phyloP scores from a whole-genome alignment of 2,329 filamentous ascomycete species.

The Colletotrichum orchidophilum region DNA sequence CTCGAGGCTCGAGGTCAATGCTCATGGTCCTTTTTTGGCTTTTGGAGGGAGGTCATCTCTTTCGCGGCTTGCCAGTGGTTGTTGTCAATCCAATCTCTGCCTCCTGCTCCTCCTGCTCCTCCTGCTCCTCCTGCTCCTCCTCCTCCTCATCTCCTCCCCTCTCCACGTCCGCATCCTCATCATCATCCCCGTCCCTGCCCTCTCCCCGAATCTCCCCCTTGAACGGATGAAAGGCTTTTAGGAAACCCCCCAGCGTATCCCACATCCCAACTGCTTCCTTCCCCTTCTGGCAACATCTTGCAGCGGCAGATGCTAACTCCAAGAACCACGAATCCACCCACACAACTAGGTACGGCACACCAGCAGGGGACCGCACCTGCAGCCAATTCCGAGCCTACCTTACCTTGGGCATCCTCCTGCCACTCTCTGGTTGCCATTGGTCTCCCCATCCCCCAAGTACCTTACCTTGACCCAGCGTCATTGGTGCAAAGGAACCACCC shows the following conservation, averaged over 20 bases:
- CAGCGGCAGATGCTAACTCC: slow-evolving; percentile 26
- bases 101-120: neutral
- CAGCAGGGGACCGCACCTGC: neutral
- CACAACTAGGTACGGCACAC: neutral
- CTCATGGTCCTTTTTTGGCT: neutral
- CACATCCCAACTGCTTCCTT: slow-evolving; percentile 6
- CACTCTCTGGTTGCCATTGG: neutral
- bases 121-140: neutral
- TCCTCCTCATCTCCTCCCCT: neutral
- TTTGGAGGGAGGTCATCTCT: too few species aligned
- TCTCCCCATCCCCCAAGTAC: neutral
- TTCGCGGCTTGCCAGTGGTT: neutral
- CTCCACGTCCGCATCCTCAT: neutral
- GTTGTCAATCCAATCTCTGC: neutral
- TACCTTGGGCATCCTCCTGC: neutral
- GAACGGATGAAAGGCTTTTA: neutral
- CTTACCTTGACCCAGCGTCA: neutral
- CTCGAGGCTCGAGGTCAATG: slow-evolving; percentile 21
- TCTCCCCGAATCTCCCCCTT: neutral
- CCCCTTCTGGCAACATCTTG: slow-evolving; percentile 17
- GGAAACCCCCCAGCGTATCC: neutral
- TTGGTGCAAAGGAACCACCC: neutral
- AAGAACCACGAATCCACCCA: neutral
- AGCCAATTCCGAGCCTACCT: slow-evolving; percentile 3
- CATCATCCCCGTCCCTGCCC: neutral